phyloP scores from a whole-genome alignment of 768 basidiomycete genomes.

The Scleroderma citrinum region DNA sequence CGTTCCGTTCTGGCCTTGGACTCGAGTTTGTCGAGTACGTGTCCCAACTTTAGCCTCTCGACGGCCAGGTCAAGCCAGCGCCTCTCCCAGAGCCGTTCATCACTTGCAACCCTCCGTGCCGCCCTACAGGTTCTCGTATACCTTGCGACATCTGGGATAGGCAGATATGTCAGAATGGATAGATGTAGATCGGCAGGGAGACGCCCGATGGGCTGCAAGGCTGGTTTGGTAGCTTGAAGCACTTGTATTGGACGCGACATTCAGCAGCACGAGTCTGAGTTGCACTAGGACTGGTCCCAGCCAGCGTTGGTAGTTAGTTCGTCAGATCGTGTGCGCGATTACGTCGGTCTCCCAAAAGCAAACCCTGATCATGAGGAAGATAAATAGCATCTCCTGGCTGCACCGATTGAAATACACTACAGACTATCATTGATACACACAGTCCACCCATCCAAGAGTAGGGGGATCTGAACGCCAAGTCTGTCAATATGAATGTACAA shows the following conservation, averaged over 20 bases:
- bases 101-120: constrained; percentile 53
- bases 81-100: constrained; percentile 74
- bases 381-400: too few species aligned
- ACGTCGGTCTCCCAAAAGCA: too few species aligned
- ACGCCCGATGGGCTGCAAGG: constrained; percentile 54
- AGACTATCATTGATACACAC: too few species aligned
- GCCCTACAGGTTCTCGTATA: constrained; percentile 67
- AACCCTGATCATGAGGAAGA: too few species aligned
- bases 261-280: neutral
- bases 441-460: too few species aligned
- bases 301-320: too few species aligned
- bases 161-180: constrained; percentile 63
- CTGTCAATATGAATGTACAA: too few species aligned
- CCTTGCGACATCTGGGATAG: constrained; percentile 74
- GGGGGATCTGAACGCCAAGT: too few species aligned
- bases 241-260: constrained; percentile 2
- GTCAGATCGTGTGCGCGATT: too few species aligned
- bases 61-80: constrained; percentile 62
- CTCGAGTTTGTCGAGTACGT: constrained; percentile 59
- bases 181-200: constrained; percentile 77
- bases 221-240: constrained; percentile 20
- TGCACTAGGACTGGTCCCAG: too few species aligned
- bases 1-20: constrained; percentile 30
- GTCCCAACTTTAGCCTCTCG: constrained; percentile 37
- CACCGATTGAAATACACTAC: too few species aligned